Evolutionary conservation across 306 rosid species (phyloP), one percentile per base, ranked within the genome.

Genomic region (Lupinus albus): DNA sequence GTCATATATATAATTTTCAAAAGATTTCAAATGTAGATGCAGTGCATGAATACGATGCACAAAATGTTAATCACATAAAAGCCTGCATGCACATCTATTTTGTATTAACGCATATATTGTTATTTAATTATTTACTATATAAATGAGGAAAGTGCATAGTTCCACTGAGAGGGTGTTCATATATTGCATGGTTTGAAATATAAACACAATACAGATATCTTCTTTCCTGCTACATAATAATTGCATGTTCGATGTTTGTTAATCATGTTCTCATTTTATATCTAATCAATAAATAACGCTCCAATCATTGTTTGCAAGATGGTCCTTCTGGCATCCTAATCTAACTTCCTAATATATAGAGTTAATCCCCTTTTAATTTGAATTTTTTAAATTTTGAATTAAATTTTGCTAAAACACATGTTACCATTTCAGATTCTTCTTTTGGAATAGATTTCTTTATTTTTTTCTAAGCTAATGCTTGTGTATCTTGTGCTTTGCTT

Each of bases 131-230:
- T 49, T 28, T 33, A 57, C 7, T 58, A 56, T 11, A 76, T 30
- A 44, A 57, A 63, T 25, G 18, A 49, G n/a, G 36, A 58, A 32
- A 59, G 20, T 11, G 14, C 17, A 11, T 17, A 58, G 21, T 21
- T 59, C 36, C 21, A 9, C 18, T 56, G 47, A 59, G 30, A 18
- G 60, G 74, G 15, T 51, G 20, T 33, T 41, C 44, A 50, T 52
- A 21, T 32, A 45, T 44, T 71, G 70, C 28, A 45, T 16, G 32
- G 12, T 41, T 35, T 13, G 41, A 71, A 71, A 50, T 64, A 14
- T 54, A 36, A 50, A 55, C 39, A 52, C 18, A 25, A 14, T 4
- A 5, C 46, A 15, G 1, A 14, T 45, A 11, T 44, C n/a, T 49
- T 61, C 53, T 62, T 70, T 55, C 30, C 49, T 25, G 5, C 13